A percentile compares a stretch with the other conserved stretches of the same genome.
phyloP scores from a whole-genome alignment of 805 yeast genomes.

The Starmerella geochares region DNA sequence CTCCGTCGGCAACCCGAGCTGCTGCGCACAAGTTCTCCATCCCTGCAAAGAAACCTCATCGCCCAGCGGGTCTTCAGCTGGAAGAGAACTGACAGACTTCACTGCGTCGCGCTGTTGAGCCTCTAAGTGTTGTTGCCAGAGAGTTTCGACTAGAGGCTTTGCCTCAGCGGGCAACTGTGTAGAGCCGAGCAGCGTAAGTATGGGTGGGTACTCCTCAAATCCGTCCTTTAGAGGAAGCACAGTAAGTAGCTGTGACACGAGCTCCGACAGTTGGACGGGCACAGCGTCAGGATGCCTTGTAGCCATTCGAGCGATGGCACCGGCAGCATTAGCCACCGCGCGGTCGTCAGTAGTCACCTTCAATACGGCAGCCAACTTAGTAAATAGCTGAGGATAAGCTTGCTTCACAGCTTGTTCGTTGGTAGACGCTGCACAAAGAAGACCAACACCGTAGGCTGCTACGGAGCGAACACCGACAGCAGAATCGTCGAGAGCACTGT shows the following conservation, averaged over 20 bases:
- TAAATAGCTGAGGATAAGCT: slow-evolving; percentile 58
- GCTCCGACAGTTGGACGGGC: slow-evolving; percentile 61
- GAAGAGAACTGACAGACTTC: slow-evolving; percentile 31
- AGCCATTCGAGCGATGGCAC: slow-evolving; percentile 90
- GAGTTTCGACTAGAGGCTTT: slow-evolving; percentile 12
- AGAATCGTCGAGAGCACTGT: slow-evolving; percentile 59
- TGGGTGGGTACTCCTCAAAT: slow-evolving; percentile 85
- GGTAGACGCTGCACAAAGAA: slow-evolving; percentile 47
- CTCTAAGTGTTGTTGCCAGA: slow-evolving; percentile 40
- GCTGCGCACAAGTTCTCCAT: slow-evolving; percentile 17
- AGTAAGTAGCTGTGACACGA: slow-evolving; percentile 60
- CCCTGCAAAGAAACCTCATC: slow-evolving; percentile 45
- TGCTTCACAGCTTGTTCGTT: slow-evolving; percentile 48
- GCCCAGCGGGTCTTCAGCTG: slow-evolving; percentile 64
- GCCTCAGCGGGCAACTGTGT: slow-evolving; percentile 14
- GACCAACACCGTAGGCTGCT: slow-evolving; percentile 92
- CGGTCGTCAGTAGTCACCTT: slow-evolving; percentile 68
- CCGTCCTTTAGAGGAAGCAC: slow-evolving; percentile 83
- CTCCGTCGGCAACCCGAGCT: slow-evolving; percentile 10
- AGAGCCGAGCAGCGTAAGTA: slow-evolving; percentile 61
- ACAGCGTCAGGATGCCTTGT: slow-evolving; percentile 52
- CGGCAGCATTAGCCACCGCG: slow-evolving; percentile 88
- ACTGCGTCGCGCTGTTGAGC: slow-evolving; percentile 64
- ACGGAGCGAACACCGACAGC: slow-evolving; percentile 77
- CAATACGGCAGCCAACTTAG: slow-evolving; percentile 57